A percentile compares a stretch with the other conserved stretches of the same genome.
These are phyloP conservation scores for Spathaspora passalidarum DNA, from an alignment of 805 yeast genomes.

Conservation along the genomic window DNA sequence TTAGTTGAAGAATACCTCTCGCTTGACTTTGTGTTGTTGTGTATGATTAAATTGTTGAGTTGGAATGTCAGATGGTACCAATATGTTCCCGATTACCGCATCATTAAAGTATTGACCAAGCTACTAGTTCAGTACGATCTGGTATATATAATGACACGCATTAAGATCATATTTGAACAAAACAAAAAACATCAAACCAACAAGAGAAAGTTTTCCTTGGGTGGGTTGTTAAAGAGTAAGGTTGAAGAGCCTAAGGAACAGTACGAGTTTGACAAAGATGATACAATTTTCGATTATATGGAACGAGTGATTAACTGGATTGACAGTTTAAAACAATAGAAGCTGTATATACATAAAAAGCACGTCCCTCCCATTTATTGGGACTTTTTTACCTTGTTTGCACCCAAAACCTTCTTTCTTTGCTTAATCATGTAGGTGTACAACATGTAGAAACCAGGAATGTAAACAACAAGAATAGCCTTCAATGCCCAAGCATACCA, in stretches of 20 bases:
- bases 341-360: background rate
- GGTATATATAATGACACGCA: slow-evolving; percentile 35
- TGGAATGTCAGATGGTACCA: slow-evolving; percentile 67
- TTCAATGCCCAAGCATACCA: slow-evolving; percentile 56
- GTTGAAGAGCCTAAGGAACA: slow-evolving; percentile 4
- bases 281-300: slow-evolving; percentile 32
- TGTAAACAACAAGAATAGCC: slow-evolving; percentile 59
- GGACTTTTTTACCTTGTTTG: slow-evolving; percentile 9
- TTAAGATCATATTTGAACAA: slow-evolving; percentile 37
- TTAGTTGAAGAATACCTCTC: slow-evolving; percentile 28
- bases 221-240: slow-evolving; percentile 5
- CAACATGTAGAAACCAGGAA: slow-evolving; percentile 84
- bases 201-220: slow-evolving; percentile 9
- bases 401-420: slow-evolving; percentile 71
- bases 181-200: slow-evolving; percentile 17
- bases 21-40: slow-evolving; percentile 31
- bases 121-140: slow-evolving; percentile 40
- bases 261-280: slow-evolving; percentile 25
- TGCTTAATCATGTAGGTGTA: slow-evolving; percentile 88
- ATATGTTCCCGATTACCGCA: slow-evolving; percentile 45
- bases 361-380: slow-evolving; percentile 5
- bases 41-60: slow-evolving; percentile 49
- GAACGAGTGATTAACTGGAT: slow-evolving; percentile 28
- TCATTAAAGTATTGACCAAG: slow-evolving; percentile 41
- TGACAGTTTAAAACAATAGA: slow-evolving; percentile 15